Conservation (phyloP, 192 early-diverging fungal species). For the Coemansia sp. region DNA sequence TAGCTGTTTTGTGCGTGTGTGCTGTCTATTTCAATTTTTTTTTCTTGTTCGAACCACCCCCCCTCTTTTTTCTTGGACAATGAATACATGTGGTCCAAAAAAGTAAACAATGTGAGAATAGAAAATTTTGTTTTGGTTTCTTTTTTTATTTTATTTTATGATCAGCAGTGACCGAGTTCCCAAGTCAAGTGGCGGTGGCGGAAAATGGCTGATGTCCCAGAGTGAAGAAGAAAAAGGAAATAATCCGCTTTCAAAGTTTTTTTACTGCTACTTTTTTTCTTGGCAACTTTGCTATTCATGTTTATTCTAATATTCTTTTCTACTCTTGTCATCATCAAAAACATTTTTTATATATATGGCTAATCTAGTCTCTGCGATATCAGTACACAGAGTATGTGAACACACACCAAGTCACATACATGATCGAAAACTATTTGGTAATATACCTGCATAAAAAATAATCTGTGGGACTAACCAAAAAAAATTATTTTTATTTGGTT, state of each 20-base stretch:
- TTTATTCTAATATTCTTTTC: background rate
- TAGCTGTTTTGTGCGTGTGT: background rate
- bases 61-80: background rate
- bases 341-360: background rate
- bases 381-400: background rate
- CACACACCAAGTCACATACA: background rate
- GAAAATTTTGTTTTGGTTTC: background rate
- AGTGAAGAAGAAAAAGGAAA: background rate
- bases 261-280: background rate
- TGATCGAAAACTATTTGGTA: background rate
- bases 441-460: background rate
- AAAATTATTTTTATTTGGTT: background rate
- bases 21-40: background rate
- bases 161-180: background rate
- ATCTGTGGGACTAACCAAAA: too few species aligned
- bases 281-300: background rate
- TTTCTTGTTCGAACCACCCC: background rate
- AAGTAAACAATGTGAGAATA: background rate
- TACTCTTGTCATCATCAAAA: background rate
- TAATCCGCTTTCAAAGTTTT: too few species aligned
- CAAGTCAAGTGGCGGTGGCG: background rate
- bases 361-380: background rate
- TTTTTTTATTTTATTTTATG: background rate
- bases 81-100: background rate
- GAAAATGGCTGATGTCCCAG: background rate